Percentiles rank a stretch among this genome's conserved stretches.
Conservation (phyloP, 768 basidiomycete species). For the Suillus discolor region DNA sequence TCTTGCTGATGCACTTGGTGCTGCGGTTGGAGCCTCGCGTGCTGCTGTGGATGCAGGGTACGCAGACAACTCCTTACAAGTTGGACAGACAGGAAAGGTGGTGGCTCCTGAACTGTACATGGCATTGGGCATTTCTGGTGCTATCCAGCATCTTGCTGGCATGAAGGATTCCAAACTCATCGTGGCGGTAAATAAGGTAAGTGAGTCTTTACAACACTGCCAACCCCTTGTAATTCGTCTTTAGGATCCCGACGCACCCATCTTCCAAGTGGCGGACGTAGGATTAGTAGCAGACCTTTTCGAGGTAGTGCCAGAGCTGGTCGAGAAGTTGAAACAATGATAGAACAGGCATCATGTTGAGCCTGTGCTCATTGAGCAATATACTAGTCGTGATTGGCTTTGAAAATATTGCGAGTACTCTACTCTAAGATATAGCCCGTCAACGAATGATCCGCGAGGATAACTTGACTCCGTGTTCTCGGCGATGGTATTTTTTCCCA, state of each 20-base stretch:
- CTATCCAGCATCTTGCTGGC: constrained; percentile 97
- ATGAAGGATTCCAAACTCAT: constrained; percentile 99
- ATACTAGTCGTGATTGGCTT: neutral
- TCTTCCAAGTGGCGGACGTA: constrained; percentile 97
- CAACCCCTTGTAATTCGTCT: constrained; percentile 17
- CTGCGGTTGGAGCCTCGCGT: constrained; percentile 96
- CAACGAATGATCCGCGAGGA: neutral
- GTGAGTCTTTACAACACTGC: constrained; percentile 14
- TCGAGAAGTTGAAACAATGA: constrained; percentile 76
- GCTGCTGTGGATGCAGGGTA: constrained; percentile 99
- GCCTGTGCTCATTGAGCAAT: neutral
- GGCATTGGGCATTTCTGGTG: constrained; percentile 96
- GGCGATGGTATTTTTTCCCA: constrained; percentile 24
- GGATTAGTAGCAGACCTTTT: constrained; percentile 95
- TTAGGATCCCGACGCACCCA: constrained; percentile 95
- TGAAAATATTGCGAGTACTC: neutral
- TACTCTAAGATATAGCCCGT: neutral
- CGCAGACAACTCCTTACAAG: constrained; percentile 96
- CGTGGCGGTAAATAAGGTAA: constrained; percentile 95
- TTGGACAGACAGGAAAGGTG: constrained; percentile 99
- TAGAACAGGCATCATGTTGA: neutral
- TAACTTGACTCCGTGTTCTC: neutral
- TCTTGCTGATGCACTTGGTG: constrained; percentile 89
- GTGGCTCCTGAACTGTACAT: constrained; percentile 97
- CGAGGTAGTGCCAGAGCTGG: constrained; percentile 87